Conservation (phyloP, 345 rosid genomes). For the Leavenworthia alabamica region DNA sequence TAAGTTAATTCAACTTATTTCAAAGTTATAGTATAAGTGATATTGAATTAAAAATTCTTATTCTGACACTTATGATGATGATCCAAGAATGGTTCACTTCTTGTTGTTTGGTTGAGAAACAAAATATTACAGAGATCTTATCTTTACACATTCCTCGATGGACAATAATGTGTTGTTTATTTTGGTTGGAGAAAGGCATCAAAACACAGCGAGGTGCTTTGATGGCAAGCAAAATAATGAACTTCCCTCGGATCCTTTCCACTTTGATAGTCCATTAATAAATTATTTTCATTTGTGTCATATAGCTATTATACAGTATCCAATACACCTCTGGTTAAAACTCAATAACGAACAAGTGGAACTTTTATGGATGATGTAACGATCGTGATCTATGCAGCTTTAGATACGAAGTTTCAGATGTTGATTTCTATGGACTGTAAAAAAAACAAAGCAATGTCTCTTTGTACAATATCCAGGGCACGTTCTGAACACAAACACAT, state of each 20-base stretch:
- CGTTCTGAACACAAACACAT: no score
- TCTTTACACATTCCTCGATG: conserved; percentile 27
- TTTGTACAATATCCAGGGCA: no score
- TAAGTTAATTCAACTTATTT: neutral
- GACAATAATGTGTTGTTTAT: conserved; percentile 12
- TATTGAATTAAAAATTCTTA: neutral
- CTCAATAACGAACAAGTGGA: neutral
- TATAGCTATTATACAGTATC: conserved; percentile 3
- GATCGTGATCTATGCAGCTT: neutral
- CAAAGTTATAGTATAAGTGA: neutral
- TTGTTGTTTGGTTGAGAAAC: neutral
- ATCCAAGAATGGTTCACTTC: neutral
- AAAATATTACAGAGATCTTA: conserved; percentile 8
- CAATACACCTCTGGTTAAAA: neutral
- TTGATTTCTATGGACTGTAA: neutral
- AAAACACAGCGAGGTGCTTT: conserved; percentile 16
- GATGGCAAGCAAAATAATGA: conserved; percentile 33
- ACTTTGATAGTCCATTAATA: conserved; percentile 14
- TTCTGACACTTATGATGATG: neutral
- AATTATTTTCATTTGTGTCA: neutral
- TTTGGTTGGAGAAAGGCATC: conserved; percentile 12
- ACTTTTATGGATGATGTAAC: neutral
- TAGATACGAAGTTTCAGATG: neutral
- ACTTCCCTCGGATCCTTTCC: conserved; percentile 4
- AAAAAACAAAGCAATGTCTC: neutral